Conservation (phyloP, 1,284 basidiomycete genomes). For the Ganoderma leucocontextum region DNA sequence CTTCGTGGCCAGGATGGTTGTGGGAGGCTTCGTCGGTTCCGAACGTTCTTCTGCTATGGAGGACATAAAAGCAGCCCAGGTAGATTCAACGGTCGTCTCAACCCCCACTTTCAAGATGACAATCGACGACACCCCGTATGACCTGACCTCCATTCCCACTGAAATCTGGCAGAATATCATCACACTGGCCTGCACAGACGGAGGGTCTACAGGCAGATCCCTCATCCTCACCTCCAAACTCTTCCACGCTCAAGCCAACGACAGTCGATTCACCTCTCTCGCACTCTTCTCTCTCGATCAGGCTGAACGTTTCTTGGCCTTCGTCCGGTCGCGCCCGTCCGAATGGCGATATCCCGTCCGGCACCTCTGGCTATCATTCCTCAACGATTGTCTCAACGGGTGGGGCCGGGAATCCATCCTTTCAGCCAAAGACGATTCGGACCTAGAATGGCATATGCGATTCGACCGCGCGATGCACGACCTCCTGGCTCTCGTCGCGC, state of each 20-base stretch:
- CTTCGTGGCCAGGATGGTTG: not conserved
- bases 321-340: not conserved
- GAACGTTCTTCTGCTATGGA: not conserved
- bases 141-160: slow-evolving; percentile 13
- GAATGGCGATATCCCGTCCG: slow-evolving; percentile 8
- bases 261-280: slow-evolving; percentile 12
- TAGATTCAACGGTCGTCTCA: not conserved
- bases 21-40: not conserved
- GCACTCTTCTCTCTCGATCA: slow-evolving; percentile 9
- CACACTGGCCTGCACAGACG: slow-evolving; percentile 15
- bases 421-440: not conserved
- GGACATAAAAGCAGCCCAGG: not conserved
- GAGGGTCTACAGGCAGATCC: slow-evolving; percentile 21
- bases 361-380: slow-evolving; percentile 11
- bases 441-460: not conserved
- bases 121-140: not conserved
- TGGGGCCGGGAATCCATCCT: not conserved
- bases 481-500: not conserved
- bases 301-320: slow-evolving; percentile 8
- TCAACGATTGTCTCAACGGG: not conserved
- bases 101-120: not conserved
- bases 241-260: slow-evolving; percentile 14
- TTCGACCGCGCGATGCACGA: not conserved
- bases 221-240: slow-evolving; percentile 20
- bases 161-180: slow-evolving; percentile 22